phyloP scores from a whole-genome alignment of 179 eudicot genomes.

The Nepenthes alata region DNA sequence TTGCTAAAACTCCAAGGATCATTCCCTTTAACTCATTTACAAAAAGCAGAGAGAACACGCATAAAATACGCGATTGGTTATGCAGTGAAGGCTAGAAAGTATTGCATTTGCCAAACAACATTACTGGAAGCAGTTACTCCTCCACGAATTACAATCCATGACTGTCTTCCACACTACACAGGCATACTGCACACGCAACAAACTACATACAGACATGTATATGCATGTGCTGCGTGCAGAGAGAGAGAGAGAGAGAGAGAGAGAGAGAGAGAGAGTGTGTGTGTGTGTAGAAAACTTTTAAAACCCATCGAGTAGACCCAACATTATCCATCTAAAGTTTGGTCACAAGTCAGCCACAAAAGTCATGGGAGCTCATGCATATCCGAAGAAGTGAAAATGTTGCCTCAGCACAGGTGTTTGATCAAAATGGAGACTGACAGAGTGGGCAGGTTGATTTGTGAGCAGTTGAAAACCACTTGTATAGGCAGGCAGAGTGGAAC shows the following conservation, averaged over 20 bases:
- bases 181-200: no score
- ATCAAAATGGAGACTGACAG: constrained; percentile 87
- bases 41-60: no score
- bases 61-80: no score
- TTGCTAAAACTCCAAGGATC: no score
- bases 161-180: no score
- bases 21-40: no score
- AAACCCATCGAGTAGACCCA: not conserved
- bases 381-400: not conserved
- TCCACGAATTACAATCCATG: no score
- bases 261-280: not conserved
- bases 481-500: constrained; percentile 90
- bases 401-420: not conserved
- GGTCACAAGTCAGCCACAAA: not conserved
- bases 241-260: no score
- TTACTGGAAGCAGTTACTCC: no score
- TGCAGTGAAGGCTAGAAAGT: no score
- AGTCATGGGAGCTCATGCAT: constrained; percentile 1
- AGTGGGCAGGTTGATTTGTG: constrained; percentile 93
- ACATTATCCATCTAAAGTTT: not conserved
- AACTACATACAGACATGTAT: not conserved
- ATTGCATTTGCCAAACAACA: no score
- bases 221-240: not conserved
- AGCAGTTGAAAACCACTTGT: constrained; percentile 96
- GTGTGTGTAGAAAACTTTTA: not conserved